These are phyloP conservation scores for Nemania sp. DNA, from an alignment of 2,329 filamentous ascomycete genomes.

Conservation along the genomic window DNA sequence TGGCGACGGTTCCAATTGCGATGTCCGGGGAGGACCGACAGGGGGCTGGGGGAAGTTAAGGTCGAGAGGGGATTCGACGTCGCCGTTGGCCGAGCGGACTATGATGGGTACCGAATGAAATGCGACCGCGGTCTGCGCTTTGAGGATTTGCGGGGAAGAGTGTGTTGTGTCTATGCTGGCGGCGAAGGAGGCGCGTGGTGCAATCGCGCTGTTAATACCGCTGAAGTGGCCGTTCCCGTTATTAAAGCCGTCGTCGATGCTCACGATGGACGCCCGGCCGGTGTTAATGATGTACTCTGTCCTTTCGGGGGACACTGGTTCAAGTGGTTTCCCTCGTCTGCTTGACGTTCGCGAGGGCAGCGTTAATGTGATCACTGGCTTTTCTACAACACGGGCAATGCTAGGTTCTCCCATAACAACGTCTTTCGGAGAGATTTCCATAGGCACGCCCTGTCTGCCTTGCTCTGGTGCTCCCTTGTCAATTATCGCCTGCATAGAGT, in stretches of 20 bases:
- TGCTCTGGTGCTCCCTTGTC: constrained; percentile 1
- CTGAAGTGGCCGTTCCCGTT: constrained; percentile 13
- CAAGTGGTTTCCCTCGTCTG: constrained; percentile 28
- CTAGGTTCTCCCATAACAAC: neutral
- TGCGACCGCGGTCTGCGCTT: constrained; percentile 51
- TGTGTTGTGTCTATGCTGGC: constrained; percentile 52
- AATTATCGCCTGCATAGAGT: neutral
- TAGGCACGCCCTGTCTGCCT: neutral
- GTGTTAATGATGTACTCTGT: neutral
- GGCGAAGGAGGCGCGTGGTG: constrained; percentile 46
- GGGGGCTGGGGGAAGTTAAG: constrained; percentile 41
- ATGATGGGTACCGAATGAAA: constrained; percentile 49
- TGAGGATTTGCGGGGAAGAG: constrained; percentile 51
- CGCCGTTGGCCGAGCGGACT: constrained; percentile 37
- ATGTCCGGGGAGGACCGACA: constrained; percentile 23
- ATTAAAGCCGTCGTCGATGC: constrained; percentile 25
- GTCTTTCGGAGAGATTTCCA: neutral
- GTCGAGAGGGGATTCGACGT: constrained; percentile 40
- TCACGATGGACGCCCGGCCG: constrained; percentile 15
- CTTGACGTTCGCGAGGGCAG: constrained; percentile 45
- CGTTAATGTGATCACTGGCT: constrained; percentile 30
- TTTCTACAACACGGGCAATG: neutral
- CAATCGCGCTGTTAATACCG: constrained; percentile 11
- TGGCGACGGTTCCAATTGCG: constrained; percentile 18
- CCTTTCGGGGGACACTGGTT: neutral